phyloP scores from a whole-genome alignment of 2,329 filamentous ascomycete species.

The Rutstroemia sydowiana region DNA sequence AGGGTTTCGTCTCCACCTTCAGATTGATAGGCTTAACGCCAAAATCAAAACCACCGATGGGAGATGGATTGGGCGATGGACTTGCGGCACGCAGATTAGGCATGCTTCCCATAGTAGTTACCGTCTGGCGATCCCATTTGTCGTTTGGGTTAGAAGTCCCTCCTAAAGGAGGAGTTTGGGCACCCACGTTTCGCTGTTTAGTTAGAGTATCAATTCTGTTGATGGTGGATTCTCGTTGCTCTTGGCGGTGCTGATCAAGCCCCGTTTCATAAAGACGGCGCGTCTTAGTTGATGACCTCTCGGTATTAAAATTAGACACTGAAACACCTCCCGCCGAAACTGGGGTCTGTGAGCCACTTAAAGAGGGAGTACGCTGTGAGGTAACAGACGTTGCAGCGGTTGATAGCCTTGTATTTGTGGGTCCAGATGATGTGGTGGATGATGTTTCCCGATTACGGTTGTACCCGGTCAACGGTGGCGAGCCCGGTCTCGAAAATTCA shows the following conservation, averaged over 20 bases:
- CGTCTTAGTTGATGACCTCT: constrained; percentile 61
- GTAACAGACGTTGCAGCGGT: constrained; percentile 83
- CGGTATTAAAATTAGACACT: constrained; percentile 40
- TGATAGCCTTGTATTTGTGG: constrained; percentile 64
- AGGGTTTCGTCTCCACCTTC: constrained; percentile 29
- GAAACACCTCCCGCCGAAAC: constrained; percentile 31
- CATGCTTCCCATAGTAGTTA: constrained; percentile 54
- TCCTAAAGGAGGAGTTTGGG: constrained; percentile 23
- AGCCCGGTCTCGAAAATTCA: constrained; percentile 42
- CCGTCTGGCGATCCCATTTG: constrained; percentile 41
- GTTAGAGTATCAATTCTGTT: constrained; percentile 74
- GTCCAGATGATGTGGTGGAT: constrained; percentile 63
- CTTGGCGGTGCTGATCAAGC: constrained; percentile 69
- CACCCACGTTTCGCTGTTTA: constrained; percentile 43
- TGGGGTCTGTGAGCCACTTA: constrained; percentile 43
- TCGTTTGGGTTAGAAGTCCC: constrained; percentile 35
- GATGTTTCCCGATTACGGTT: constrained; percentile 77
- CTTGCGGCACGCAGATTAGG: constrained; percentile 58
- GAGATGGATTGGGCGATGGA: constrained; percentile 30
- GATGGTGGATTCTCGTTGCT: constrained; percentile 69
- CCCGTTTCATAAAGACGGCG: constrained; percentile 78
- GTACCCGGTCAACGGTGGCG: constrained; percentile 54
- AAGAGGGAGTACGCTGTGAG: constrained; percentile 56
- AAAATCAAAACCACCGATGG: constrained; percentile 34
- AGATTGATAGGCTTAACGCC: constrained; percentile 27